Evolutionary conservation across 805 yeast species (phyloP), one percentile per base, ranked within the genome.

Genomic region (Kodamaea laetipori): DNA sequence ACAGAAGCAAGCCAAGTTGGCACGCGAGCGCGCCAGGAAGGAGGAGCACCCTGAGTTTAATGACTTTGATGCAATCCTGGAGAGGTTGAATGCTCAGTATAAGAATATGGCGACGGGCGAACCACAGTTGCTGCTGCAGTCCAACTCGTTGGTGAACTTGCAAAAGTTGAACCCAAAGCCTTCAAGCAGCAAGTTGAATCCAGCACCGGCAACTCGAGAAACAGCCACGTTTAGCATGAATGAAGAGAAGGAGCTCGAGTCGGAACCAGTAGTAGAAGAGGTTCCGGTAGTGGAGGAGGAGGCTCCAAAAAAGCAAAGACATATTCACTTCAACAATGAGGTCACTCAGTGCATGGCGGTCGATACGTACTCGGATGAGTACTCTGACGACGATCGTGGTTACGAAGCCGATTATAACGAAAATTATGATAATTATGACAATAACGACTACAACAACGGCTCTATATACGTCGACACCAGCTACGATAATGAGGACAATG

Each of bases 301-400:
- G 10, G 26, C 23, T 9, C 15, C 52, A 16, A 71, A 37, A 19
- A 43, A 39, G 28, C 74, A 68, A 51, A 78, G 95, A 48, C 95
- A 79, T 54, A 90, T 94, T 48, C 98, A 90, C 64, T 94, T 94
- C 67, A 94, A 85, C 61, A 95, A 89, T 60, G 81, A 90, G 42
- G 99, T 94, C 24, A 90, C 89, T 61, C 99, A 94, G 64, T 94
- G 99, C 64, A 82, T 87, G 49, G 90, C 96, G 0, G 60, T 90
- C 8, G 81, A 76, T 45, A 58, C 58, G 9, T 57, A 47, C 36
- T 51, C 56, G 28, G 61, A 58, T 32, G 46, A 39, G 16, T 34
- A 30, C 4, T 58, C 57, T 27, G 59, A 59, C 31, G 38, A 37
- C 18, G 58, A 49, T 37, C 2, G 24, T 13, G 65, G 56, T 26